Percentiles rank a stretch among this genome's conserved stretches.
Conservation (phyloP, 2,329 filamentous ascomycete genomes). For the Dothistroma pini region DNA sequence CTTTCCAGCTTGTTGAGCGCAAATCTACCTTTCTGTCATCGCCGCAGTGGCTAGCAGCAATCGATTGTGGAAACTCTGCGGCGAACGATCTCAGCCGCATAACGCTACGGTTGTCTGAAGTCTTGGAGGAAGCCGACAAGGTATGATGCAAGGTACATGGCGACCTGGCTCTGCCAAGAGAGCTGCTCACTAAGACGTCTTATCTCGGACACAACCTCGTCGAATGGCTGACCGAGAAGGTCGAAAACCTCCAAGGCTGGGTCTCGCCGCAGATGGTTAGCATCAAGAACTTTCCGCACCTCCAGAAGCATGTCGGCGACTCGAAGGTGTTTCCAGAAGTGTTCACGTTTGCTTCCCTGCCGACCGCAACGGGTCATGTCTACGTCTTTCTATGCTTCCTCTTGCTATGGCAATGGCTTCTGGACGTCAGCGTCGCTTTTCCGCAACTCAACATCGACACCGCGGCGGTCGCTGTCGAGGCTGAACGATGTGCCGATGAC, state of each 20-base stretch:
- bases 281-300: neutral
- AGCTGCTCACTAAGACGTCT: neutral
- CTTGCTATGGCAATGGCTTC: neutral
- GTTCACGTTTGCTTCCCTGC: neutral
- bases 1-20: neutral
- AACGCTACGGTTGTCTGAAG: neutral
- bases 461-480: neutral
- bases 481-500: neutral
- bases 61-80: neutral
- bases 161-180: neutral
- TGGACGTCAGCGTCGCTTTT: neutral
- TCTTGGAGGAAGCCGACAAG: neutral
- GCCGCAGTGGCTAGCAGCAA: neutral
- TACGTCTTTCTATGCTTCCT: neutral
- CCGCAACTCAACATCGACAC: neutral
- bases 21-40: neutral
- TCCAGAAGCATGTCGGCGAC: neutral
- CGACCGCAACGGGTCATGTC: neutral
- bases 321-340: neutral
- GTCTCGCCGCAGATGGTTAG: neutral
- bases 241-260: neutral
- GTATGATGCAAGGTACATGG: neutral
- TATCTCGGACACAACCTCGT: neutral
- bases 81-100: neutral
- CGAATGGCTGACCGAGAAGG: neutral